Base-by-base conservation (phyloP, 2,329 filamentous ascomycete species). In the Scortechinia acanthostroma region DNA sequence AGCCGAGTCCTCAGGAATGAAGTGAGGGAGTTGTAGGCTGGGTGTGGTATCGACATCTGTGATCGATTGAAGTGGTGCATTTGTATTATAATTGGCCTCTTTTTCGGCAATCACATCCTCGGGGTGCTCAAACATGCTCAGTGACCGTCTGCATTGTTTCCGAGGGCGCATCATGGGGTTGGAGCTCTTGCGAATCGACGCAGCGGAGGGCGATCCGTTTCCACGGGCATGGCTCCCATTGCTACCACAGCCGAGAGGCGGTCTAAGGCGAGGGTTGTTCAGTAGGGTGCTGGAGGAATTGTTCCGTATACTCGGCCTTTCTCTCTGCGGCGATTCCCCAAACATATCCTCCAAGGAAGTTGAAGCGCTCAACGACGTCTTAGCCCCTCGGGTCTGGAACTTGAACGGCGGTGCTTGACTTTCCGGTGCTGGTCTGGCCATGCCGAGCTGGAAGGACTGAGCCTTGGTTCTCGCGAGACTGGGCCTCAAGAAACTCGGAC, bases 81-180 rank as follows among this genome's bases (percentile, higher is more conserved):
- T 70, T 47, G 74, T 61, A 45, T 66, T 58, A 47, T 68, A 62
- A 10, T 77, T 76, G 42, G 80, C 77, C 51, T 84, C 71, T 61
- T 90, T 89, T 46, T 83, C 73, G 65, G 88, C 89, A 70, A 95
- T 86, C 46, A 96, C 74, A 59, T 97, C 93, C 52, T 80, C 86
- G 3, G 91, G 86, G 60, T 86, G 82, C 68, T 97, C 91, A 65
- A 95, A 98, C 93, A 98, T 98, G 75, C 93, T 97, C 58, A 96
- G 70, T 20, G 91, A 95, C 52, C 93, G 83, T 49, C 93, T 83
- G 58, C 91, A 91, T 61, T 93, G 88, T 59, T 95, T 95, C 52
- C 91, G 80, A 40, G 87, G 87, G 49, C 89, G 81, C 55, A 81
- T 70, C 52, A 86, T 78, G 46, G 77, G 86, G 61, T 83, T 90